phyloP scores from a whole-genome alignment of 176 grass and related monocot genomes.

The Miscanthus lutarioriparius region DNA sequence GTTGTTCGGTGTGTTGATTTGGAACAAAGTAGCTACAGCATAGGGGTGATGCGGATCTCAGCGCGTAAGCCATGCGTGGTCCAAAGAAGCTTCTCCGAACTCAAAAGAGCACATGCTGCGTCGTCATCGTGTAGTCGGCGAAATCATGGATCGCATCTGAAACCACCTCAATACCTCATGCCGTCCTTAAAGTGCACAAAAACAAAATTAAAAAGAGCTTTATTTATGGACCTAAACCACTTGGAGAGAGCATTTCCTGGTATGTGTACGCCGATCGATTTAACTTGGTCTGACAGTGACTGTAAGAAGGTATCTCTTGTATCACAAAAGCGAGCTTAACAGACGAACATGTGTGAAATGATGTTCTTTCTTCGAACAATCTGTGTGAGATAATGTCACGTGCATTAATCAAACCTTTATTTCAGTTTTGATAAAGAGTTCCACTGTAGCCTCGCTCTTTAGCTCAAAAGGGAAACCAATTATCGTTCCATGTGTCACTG shows the following conservation, averaged over 20 bases:
- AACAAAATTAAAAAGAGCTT: neutral
- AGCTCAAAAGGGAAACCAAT: neutral
- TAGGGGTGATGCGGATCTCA: neutral
- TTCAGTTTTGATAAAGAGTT: neutral
- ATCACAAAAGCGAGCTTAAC: no score
- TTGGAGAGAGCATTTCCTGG: neutral
- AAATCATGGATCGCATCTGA: neutral
- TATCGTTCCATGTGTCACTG: neutral
- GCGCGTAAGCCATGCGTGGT: neutral
- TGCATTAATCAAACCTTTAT: neutral
- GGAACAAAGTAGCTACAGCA: neutral
- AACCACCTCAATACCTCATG: neutral
- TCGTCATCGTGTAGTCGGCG: neutral
- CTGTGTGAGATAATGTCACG: neutral
- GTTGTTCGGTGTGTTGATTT: no score
- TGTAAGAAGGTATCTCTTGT: no score
- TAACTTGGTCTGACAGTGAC: neutral
- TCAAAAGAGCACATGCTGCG: constrained; percentile 3
- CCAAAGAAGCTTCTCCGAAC: constrained; percentile 9
- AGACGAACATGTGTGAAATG: neutral
- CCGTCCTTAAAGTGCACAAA: constrained; percentile 12
- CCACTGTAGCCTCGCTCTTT: no score
- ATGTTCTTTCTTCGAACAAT: neutral
- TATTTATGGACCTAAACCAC: neutral
- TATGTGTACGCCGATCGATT: neutral